Evolutionary conservation across 441 rosid species (phyloP).

Genomic region (Populus hybrid): DNA sequence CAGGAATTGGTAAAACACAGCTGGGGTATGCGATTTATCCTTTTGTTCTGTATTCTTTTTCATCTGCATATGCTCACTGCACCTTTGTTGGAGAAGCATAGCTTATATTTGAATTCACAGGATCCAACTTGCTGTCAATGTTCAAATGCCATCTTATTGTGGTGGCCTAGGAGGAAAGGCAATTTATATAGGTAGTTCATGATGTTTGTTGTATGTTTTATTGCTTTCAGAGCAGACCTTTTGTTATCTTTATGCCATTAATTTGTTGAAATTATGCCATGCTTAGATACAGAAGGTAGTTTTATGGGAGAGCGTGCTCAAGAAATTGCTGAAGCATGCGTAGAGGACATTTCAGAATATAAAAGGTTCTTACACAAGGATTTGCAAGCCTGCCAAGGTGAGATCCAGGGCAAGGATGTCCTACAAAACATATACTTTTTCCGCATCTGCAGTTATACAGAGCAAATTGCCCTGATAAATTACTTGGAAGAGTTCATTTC

Average conservation of each 20-base stretch:
- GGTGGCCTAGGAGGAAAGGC: constrained; percentile 96
- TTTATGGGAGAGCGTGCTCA: constrained; percentile 90
- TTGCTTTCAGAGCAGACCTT: not conserved
- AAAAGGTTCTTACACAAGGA: constrained; percentile 46
- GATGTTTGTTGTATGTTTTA: not conserved
- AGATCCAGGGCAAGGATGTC: constrained; percentile 56
- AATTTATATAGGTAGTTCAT: constrained; percentile 61
- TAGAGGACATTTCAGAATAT: constrained; percentile 63
- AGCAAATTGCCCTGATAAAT: constrained; percentile 78
- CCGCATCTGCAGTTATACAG: constrained; percentile 84
- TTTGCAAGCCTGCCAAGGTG: constrained; percentile 41
- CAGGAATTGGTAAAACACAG: constrained; percentile 97
- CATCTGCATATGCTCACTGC: not conserved
- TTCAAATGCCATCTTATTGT: constrained; percentile 75
- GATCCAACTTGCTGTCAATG: constrained; percentile 92
- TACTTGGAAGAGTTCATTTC: constrained; percentile 77
- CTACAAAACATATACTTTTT: constrained; percentile 76
- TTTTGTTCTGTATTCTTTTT: constrained; percentile 16
- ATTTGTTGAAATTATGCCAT: constrained; percentile 12
- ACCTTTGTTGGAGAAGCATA: constrained; percentile 11
- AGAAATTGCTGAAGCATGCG: constrained; percentile 79
- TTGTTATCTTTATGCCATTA: not conserved
- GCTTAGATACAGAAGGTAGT: constrained; percentile 89
- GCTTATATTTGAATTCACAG: constrained; percentile 37
- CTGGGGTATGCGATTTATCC: constrained; percentile 58